Percentiles rank a stretch among this genome's conserved stretches.
phyloP scores from a whole-genome alignment of 352 stramenopile species.

The Globisporangium polare region DNA sequence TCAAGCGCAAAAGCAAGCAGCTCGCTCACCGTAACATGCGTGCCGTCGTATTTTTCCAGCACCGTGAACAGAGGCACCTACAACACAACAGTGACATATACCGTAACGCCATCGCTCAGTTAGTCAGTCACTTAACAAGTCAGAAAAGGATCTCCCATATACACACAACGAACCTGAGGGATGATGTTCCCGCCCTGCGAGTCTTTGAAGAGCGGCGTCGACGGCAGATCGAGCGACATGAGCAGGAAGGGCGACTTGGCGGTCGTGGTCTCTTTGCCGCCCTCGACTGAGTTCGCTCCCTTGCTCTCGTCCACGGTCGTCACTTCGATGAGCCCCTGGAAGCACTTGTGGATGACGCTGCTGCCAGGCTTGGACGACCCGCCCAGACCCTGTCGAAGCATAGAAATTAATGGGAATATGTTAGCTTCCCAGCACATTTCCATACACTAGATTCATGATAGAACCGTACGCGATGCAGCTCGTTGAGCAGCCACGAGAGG shows the following conservation, averaged over 20 bases:
- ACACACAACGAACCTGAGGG: slow-evolving; percentile 71
- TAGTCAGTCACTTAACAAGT: not conserved
- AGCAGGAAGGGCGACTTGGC: slow-evolving; percentile 79
- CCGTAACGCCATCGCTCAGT: not conserved
- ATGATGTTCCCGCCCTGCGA: slow-evolving; percentile 96
- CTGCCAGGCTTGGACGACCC: slow-evolving; percentile 81
- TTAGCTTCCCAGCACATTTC: not conserved
- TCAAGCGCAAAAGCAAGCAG: too few relatives aligned
- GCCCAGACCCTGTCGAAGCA: slow-evolving; percentile 52
- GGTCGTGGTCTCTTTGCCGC: slow-evolving; percentile 28
- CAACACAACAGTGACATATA: not conserved
- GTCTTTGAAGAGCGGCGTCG: slow-evolving; percentile 98
- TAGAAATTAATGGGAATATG: not conserved
- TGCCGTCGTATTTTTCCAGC: slow-evolving; percentile 97
- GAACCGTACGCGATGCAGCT: slow-evolving; percentile 83
- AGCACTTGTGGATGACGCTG: slow-evolving; percentile 95
- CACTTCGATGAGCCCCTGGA: slow-evolving; percentile 94
- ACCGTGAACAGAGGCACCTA: slow-evolving; percentile 96
- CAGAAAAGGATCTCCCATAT: too few relatives aligned
- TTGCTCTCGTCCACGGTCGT: slow-evolving; percentile 78
- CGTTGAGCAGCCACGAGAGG: slow-evolving; percentile 95
- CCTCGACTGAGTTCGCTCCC: slow-evolving; percentile 24
- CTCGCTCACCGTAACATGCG: slow-evolving; percentile 51
- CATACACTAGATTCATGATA: not conserved
- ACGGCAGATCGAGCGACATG: slow-evolving; percentile 96